Percentiles rank a stretch among this genome's conserved stretches.
Evolutionary conservation across 1,284 basidiomycete genomes (phyloP).

Genomic region (Cutaneotrichosporon cutaneum): DNA sequence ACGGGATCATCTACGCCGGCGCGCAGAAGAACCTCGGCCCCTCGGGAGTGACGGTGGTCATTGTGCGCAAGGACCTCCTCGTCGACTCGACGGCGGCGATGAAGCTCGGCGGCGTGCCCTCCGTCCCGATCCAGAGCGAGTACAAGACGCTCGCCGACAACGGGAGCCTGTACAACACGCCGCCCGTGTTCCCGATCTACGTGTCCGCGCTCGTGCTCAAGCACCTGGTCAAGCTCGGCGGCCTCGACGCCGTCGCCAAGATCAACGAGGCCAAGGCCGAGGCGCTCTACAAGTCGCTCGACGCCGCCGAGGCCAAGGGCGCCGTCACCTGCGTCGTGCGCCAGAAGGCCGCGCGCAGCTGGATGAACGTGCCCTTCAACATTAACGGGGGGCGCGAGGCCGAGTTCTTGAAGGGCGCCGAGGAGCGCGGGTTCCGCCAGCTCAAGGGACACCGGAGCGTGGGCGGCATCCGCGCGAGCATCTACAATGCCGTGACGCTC

Average conservation of each 20-base stretch:
- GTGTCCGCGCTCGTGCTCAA: constrained; percentile 82
- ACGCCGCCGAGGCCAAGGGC: constrained; percentile 68
- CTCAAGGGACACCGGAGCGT: constrained; percentile 79
- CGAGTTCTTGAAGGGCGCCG: constrained; percentile 74
- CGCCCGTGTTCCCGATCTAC: constrained; percentile 89
- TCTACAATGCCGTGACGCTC: constrained; percentile 93
- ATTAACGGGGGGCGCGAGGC: constrained; percentile 67
- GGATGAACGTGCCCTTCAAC: constrained; percentile 92
- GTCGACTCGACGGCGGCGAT: constrained; percentile 79
- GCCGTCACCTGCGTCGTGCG: constrained; percentile 67
- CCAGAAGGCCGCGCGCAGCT: constrained; percentile 67
- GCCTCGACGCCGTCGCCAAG: constrained; percentile 67
- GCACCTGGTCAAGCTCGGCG: constrained; percentile 67
- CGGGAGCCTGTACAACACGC: constrained; percentile 90
- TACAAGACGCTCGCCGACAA: constrained; percentile 83
- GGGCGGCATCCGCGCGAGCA: constrained; percentile 73
- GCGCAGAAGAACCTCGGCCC: constrained; percentile 99
- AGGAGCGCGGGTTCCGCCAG: constrained; percentile 72
- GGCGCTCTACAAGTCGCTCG: constrained; percentile 70
- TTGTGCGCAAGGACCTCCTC: constrained; percentile 88
- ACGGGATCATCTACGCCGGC: constrained; percentile 93
- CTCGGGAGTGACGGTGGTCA: constrained; percentile 86
- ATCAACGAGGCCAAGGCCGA: constrained; percentile 70
- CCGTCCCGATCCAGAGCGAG: constrained; percentile 62
- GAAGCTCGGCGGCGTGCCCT: constrained; percentile 67